Evolutionary conservation across 2,329 filamentous ascomycete genomes (phyloP).

Genomic region (Hypoxylon sp.): DNA sequence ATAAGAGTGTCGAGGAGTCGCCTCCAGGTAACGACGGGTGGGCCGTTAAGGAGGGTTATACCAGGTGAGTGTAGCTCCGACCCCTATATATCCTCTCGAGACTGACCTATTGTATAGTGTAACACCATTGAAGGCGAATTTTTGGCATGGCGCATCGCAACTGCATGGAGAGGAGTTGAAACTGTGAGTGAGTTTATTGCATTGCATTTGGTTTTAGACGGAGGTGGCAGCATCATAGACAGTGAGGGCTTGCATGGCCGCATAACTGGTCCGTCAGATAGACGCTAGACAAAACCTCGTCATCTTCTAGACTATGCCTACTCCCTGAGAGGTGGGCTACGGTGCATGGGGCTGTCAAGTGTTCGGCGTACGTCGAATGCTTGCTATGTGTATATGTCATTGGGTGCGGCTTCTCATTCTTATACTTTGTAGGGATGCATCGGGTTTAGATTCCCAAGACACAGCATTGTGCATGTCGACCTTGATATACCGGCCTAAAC

Average conservation of each 20-base stretch:
- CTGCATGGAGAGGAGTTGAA: slow-evolving; percentile 79
- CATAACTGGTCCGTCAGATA: slow-evolving; percentile 35
- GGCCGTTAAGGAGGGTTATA: slow-evolving; percentile 88
- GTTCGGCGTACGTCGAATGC: slow-evolving; percentile 30
- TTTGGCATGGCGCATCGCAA: slow-evolving; percentile 78
- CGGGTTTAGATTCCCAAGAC: slow-evolving; percentile 30
- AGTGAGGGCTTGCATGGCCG: slow-evolving; percentile 35
- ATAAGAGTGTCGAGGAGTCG: slow-evolving; percentile 84
- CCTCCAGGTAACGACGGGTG: slow-evolving; percentile 91
- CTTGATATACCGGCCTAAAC: slow-evolving; percentile 46
- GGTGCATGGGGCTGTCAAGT: slow-evolving; percentile 21
- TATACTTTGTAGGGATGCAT: slow-evolving; percentile 42
- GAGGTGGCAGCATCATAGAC: slow-evolving; percentile 41
- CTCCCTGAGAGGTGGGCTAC: slow-evolving; percentile 23
- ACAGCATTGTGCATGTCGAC: slow-evolving; percentile 34
- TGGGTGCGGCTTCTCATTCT: slow-evolving; percentile 37
- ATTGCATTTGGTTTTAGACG: slow-evolving; percentile 43
- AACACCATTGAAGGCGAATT: slow-evolving; percentile 92
- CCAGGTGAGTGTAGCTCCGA: slow-evolving; percentile 70
- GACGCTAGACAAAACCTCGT: slow-evolving; percentile 41
- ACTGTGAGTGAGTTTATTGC: slow-evolving; percentile 75
- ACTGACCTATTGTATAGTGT: slow-evolving; percentile 68
- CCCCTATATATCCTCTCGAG: slow-evolving; percentile 1
- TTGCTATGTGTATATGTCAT: slow-evolving; percentile 22
- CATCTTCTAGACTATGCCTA: slow-evolving; percentile 21